Conservation (phyloP, 2,329 filamentous ascomycete species). For the Cladosporium austrohemisphaericum region DNA sequence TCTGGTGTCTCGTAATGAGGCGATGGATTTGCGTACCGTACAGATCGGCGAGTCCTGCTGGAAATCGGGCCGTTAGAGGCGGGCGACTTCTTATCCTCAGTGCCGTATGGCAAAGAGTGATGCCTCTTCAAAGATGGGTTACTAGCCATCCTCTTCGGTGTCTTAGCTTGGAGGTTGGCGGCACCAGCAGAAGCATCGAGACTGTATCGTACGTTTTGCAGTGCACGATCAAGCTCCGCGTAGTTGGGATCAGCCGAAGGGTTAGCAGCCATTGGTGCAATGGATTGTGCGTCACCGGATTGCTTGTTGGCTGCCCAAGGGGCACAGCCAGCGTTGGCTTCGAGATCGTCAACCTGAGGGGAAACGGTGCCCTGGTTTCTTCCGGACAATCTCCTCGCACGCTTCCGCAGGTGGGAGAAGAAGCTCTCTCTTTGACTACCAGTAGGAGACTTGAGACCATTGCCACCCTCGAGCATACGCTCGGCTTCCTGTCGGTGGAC, state of each 20-base stretch:
- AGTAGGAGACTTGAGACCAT: slow-evolving; percentile 70
- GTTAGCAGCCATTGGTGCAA: slow-evolving; percentile 47
- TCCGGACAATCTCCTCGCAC: slow-evolving; percentile 86
- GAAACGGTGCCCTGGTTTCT: slow-evolving; percentile 79
- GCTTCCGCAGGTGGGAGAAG: slow-evolving; percentile 94
- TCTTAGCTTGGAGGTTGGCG: slow-evolving; percentile 32
- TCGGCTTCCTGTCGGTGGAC: slow-evolving; percentile 88
- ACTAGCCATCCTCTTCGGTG: slow-evolving; percentile 36
- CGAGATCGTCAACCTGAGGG: slow-evolving; percentile 77
- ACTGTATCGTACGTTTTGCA: slow-evolving; percentile 58
- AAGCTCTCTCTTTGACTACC: slow-evolving; percentile 89
- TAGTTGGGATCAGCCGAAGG: slow-evolving; percentile 49
- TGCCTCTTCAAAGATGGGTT: slow-evolving; percentile 49
- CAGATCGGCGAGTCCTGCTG: slow-evolving; percentile 73
- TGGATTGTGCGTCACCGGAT: slow-evolving; percentile 55
- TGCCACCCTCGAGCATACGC: slow-evolving; percentile 78
- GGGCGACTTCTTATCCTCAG: slow-evolving; percentile 53
- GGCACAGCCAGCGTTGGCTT: slow-evolving; percentile 86
- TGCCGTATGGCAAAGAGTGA: slow-evolving; percentile 43
- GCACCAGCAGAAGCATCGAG: slow-evolving; percentile 45
- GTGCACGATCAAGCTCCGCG: slow-evolving; percentile 58
- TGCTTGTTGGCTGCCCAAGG: slow-evolving; percentile 72
- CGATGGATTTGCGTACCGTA: slow-evolving; percentile 68
- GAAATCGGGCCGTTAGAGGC: slow-evolving; percentile 60
- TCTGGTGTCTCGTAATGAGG: slow-evolving; percentile 91